Base-by-base conservation (phyloP, 1,284 basidiomycete species). In the Taiwanofungus camphoratus region DNA sequence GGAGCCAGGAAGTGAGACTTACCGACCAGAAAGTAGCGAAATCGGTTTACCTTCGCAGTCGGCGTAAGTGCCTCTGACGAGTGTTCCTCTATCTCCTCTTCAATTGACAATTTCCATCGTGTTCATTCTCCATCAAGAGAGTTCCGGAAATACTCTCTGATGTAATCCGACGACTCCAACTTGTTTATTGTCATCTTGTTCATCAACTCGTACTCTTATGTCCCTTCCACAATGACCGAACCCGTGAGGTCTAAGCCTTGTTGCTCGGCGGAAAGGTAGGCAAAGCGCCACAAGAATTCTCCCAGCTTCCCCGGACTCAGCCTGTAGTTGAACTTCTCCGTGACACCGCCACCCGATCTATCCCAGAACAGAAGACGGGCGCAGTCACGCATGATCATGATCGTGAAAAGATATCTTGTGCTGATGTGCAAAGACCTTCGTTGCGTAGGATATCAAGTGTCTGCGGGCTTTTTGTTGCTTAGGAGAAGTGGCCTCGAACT, bases 251-350 rank as follows among this genome's bases (percentile, higher is more conserved):
- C 52, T 23, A 42, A 31, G 5, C 52, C 52, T 2, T 45, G 46
- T 0, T 26, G 12, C n/a, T 19, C 41, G 1, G 27, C 8, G 7
- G 39, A 21, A 2, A 45, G 16, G 2, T 39, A 41, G 4, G 41
- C n/a, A 19, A 36, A 43, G 9, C 45, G 45, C 40, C 36, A 44
- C 31, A 53, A 23, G 44, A 55, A 53, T 7, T 48, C 36, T 6
- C n/a, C 24, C 3, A 54, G 39, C 16, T 37, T 37, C 18, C 7
- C 23, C 9, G 27, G 27, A 0, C 46, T 32, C 6, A 30, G 3
- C 12, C 29, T 38, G 33, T 51, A 47, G 30, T 42, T 22, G 45
- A 53, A 45, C 27, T 42, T 36, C 34, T 44, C 34, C 2, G 45
- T 39, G 16, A 44, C 38, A 31, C 41, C 21, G n/a, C 39, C 11